Percentiles rank a stretch among this genome's conserved stretches.
phyloP scores from a whole-genome alignment of 2,329 filamentous ascomycete genomes.

The Paracorniculantispora psalliotae region DNA sequence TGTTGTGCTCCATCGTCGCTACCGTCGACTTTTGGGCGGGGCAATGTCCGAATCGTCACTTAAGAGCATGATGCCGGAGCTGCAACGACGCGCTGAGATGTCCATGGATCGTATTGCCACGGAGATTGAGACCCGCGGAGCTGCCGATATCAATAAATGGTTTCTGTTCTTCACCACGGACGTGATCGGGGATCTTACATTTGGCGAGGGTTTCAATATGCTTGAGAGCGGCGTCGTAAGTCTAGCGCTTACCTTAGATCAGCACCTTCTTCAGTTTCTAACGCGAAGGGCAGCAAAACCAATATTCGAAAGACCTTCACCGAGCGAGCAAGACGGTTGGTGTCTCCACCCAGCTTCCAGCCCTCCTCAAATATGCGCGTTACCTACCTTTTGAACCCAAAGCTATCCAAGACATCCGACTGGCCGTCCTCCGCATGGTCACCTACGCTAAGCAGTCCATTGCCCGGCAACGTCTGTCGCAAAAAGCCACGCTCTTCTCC shows the following conservation, averaged over 20 bases:
- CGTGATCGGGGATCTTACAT: constrained; percentile 12
- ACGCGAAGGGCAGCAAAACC: constrained; percentile 30
- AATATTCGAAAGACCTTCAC: constrained; percentile 35
- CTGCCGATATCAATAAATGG: background rate
- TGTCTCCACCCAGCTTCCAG: constrained; percentile 21
- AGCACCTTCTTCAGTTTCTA: constrained; percentile 17
- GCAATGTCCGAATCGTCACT: background rate
- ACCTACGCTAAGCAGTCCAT: background rate
- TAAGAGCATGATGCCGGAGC: background rate
- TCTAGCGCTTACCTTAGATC: constrained; percentile 19
- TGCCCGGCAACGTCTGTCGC: too few relatives aligned
- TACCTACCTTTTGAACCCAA: constrained; percentile 14
- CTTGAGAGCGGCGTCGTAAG: background rate
- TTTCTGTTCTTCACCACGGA: constrained; percentile 8
- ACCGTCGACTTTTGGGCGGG: background rate
- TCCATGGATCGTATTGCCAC: background rate
- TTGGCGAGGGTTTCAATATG: constrained; percentile 12
- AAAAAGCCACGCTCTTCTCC: constrained; percentile 16
- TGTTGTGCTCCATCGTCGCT: background rate
- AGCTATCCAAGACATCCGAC: too few relatives aligned
- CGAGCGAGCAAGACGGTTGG: constrained; percentile 17
- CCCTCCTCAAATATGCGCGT: constrained; percentile 18
- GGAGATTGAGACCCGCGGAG: background rate
- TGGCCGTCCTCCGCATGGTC: too few relatives aligned
- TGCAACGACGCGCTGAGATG: background rate